These are phyloP conservation scores for Exserohilum rostratum DNA, from an alignment of 2,329 filamentous ascomycete genomes.

Conservation along the genomic window DNA sequence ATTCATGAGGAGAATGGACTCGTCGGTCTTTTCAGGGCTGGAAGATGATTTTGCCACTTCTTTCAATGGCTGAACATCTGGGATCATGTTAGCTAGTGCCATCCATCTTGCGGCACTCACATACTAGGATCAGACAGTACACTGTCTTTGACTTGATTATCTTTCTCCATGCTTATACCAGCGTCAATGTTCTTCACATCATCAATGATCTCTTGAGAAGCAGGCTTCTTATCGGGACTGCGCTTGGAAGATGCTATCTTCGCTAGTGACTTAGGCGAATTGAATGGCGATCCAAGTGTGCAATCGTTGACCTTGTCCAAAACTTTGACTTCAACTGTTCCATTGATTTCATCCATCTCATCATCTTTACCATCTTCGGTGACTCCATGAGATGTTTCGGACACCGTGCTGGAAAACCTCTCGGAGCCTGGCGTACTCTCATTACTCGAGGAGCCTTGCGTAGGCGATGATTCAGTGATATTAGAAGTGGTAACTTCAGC, in stretches of 20 bases:
- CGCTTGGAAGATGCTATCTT: neutral
- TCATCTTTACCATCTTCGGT: neutral
- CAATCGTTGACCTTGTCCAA: neutral
- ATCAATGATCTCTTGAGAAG: neutral
- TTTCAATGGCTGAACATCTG: neutral
- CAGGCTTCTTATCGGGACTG: neutral
- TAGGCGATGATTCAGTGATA: neutral
- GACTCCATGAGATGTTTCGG: too few relatives aligned
- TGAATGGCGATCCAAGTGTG: neutral
- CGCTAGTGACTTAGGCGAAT: neutral
- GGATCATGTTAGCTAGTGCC: neutral
- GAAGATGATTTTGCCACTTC: neutral
- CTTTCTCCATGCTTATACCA: neutral
- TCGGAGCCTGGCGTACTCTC: neutral
- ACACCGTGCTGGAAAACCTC: too few relatives aligned
- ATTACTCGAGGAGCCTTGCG: neutral
- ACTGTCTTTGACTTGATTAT: neutral
- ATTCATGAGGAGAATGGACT: neutral
- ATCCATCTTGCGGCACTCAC: neutral
- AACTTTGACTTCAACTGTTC: neutral
- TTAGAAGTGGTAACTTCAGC: accelerated
- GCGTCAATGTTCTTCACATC: too few relatives aligned
- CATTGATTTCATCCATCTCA: neutral
- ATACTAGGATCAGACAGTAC: neutral
- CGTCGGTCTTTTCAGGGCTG: neutral